Conservation (phyloP, 2,329 filamentous ascomycete genomes). For the Pyricularia sp. region DNA sequence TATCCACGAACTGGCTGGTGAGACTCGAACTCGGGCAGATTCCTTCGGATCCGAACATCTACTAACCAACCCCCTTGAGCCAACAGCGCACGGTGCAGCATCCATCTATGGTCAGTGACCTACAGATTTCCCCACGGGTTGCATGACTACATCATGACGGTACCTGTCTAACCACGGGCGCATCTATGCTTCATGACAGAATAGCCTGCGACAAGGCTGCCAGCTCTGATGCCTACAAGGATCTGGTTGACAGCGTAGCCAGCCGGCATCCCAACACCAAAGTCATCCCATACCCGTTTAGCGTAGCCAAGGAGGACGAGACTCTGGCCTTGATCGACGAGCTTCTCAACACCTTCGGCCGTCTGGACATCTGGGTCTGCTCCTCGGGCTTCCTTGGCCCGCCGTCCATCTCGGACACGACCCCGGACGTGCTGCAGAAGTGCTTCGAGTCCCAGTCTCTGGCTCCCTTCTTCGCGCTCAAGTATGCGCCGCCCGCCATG, state of each 20-base stretch:
- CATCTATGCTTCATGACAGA: background rate
- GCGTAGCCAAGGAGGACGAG: conserved; percentile 43
- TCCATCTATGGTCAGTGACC: conserved; percentile 39
- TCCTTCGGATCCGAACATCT: conserved; percentile 5
- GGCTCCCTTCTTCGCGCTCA: conserved; percentile 51
- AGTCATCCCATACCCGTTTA: conserved; percentile 48
- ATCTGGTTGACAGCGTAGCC: conserved; percentile 27
- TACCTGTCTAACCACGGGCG: background rate
- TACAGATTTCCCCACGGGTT: background rate
- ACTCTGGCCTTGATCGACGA: conserved; percentile 50
- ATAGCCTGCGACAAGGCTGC: conserved; percentile 35
- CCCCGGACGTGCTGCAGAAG: conserved; percentile 39
- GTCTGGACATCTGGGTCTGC: conserved; percentile 49
- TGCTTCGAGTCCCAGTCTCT: conserved; percentile 48
- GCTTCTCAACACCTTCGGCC: conserved; percentile 43
- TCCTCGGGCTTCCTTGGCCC: conserved; percentile 45
- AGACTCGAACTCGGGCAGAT: background rate
- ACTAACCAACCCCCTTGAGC: background rate
- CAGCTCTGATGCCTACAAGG: conserved; percentile 23
- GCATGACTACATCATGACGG: background rate
- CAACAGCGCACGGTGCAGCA: conserved; percentile 46
- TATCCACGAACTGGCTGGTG: conserved; percentile 44
- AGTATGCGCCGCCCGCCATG: conserved; percentile 52
- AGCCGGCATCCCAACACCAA: conserved; percentile 40
- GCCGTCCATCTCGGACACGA: conserved; percentile 40